Evolutionary conservation across 2,329 filamentous ascomycete genomes (phyloP).

Genomic region (Ophiobolus disseminans): DNA sequence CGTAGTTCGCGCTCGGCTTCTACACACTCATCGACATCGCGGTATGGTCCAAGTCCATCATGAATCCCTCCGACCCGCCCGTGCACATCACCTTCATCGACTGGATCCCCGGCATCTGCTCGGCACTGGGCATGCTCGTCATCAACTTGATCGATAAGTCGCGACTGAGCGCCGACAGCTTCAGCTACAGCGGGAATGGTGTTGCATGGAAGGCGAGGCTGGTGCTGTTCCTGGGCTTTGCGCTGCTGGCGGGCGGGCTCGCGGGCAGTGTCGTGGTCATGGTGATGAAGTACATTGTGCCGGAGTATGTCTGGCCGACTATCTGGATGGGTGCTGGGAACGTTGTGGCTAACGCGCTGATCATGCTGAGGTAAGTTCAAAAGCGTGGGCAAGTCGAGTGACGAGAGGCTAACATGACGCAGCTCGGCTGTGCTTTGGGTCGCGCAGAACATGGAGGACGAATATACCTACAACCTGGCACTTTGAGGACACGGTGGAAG

Average conservation of each 20-base stretch:
- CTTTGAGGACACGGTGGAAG: no score
- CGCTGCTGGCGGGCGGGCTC: conserved; percentile 70
- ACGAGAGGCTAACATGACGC: conserved; percentile 27
- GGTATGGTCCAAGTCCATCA: conserved; percentile 66
- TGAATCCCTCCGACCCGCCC: conserved; percentile 62
- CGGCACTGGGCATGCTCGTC: conserved; percentile 72
- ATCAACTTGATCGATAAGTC: conserved; percentile 77
- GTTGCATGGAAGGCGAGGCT: conserved; percentile 75
- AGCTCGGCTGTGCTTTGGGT: conserved; percentile 72
- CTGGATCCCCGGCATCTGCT: conserved; percentile 76
- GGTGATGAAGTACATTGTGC: conserved; percentile 71
- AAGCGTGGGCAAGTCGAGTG: background rate
- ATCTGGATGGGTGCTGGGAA: conserved; percentile 73
- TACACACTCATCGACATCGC: conserved; percentile 73
- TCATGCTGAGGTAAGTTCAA: conserved; percentile 69
- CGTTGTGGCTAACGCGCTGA: conserved; percentile 67
- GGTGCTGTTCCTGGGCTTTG: conserved; percentile 73
- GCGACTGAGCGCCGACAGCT: conserved; percentile 68
- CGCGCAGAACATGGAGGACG: conserved; percentile 75
- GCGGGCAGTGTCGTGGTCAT: conserved; percentile 72
- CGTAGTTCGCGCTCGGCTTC: conserved; percentile 72
- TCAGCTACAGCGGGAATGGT: conserved; percentile 68
- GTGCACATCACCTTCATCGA: conserved; percentile 74
- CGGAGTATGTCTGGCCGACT: conserved; percentile 65
- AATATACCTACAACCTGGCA: conserved; percentile 73